A percentile compares a stretch with the other conserved stretches of the same genome.
Conservation (phyloP, 1,139 yeast species). For the Sugiyamaella castrensis region DNA sequence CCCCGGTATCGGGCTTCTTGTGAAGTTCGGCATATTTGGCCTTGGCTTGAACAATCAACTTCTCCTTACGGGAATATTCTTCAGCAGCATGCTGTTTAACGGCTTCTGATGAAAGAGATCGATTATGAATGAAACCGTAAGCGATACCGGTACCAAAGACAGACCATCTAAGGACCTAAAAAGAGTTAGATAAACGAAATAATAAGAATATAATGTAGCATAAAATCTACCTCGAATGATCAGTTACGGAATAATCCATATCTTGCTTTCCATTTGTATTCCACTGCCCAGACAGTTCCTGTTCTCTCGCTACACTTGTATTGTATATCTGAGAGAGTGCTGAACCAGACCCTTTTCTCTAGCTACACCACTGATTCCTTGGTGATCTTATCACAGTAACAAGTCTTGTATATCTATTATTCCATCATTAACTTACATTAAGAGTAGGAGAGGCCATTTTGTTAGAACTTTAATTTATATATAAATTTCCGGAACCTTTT, state of each 20-base stretch:
- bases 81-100: constrained; percentile 54
- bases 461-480: background rate
- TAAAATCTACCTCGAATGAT: too few species aligned
- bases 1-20: constrained; percentile 40
- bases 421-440: constrained; percentile 25
- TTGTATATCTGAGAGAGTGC: too few species aligned
- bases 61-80: constrained; percentile 64
- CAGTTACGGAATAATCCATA: too few species aligned
- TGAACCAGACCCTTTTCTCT: too few species aligned
- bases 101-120: constrained; percentile 60
- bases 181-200: background rate
- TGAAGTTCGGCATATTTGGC: constrained; percentile 76
- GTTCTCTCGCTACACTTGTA: too few species aligned
- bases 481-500: too few species aligned
- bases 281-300: too few species aligned
- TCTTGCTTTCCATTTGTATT: too few species aligned
- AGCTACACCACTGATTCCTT: too few species aligned
- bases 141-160: constrained; percentile 85
- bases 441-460: constrained; percentile 30
- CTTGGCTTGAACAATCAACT: constrained; percentile 83
- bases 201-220: background rate
- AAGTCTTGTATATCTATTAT: too few species aligned
- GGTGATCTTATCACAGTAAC: too few species aligned
- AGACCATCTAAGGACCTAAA: constrained; percentile 82
- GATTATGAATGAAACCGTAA: constrained; percentile 87